Evolutionary conservation across 345 rosid species (phyloP), one percentile per base, ranked within the genome.

Genomic region (Laguncularia racemosa): DNA sequence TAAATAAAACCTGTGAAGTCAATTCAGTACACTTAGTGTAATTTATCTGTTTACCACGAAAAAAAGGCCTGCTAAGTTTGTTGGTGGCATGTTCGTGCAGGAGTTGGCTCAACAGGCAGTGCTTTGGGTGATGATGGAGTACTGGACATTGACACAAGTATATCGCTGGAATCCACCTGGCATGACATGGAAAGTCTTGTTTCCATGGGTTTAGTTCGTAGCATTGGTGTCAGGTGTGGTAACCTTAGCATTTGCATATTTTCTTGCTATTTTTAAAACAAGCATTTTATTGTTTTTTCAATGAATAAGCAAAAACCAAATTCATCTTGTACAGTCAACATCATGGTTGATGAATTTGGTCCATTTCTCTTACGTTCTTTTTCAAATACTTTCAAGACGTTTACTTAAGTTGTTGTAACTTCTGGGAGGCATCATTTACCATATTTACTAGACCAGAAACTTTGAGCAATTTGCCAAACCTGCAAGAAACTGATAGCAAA

Each of bases 131-230:
- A 72, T 40, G 90, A 91, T 63, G 96, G 95, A 13, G 75, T 85
- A 23, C 74, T 88, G 71, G 96, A 88, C 20, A 84, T 88, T 2
- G 89, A 91, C 77, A 88, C 90, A 13, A 86, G 81, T 13, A 79
- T 84, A 46, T 77, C 98, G 45, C 58, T 88, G 73, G 95, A 88
- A 66, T 79, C 82, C 14, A 91, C 98, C 46, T 91, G 96, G 98
- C 96, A 74, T 73, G 75, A 74, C 50, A 91, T 88, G 98, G 98
- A 91, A 81, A 81, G 77, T 70, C 82, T 91, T 55, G 90, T 84
- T 62, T 79, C 92, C 44, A 74, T 73, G 92, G 91, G 92, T 50
- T 77, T 88, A 63, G 92, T 77, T 66, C 92, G 89, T 48, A 91
- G 96, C 84, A 86, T 91, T 13, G 96, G 95, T 20, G 81, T 83